Percentiles rank a stretch among this genome's conserved stretches.
phyloP scores from a whole-genome alignment of 805 yeast species.

The Cyberlindnera misumaiensis region DNA sequence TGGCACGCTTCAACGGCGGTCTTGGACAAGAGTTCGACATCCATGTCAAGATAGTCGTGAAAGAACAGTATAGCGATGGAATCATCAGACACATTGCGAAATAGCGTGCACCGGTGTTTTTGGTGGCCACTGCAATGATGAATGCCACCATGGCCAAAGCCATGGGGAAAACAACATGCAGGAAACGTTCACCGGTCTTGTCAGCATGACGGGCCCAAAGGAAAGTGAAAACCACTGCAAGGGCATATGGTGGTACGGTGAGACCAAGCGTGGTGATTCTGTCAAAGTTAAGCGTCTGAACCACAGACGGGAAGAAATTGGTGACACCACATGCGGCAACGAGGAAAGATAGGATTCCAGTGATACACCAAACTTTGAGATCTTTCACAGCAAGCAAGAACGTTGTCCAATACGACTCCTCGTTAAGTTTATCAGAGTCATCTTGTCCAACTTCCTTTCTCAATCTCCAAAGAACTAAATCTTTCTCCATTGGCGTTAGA shows the following conservation, averaged over 20 bases:
- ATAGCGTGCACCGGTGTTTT: slow-evolving; percentile 50
- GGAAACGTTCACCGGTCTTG: slow-evolving; percentile 46
- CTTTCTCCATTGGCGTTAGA: slow-evolving; percentile 39
- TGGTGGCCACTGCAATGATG: slow-evolving; percentile 41
- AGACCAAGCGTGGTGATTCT: slow-evolving; percentile 45
- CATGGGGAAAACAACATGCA: slow-evolving; percentile 40
- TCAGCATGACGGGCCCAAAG: slow-evolving; percentile 52
- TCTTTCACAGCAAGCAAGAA: slow-evolving; percentile 33
- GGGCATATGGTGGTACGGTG: slow-evolving; percentile 52
- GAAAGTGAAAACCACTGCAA: slow-evolving; percentile 45
- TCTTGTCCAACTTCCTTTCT: slow-evolving; percentile 24
- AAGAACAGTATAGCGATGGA: slow-evolving; percentile 48
- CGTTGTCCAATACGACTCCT: slow-evolving; percentile 29
- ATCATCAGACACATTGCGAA: slow-evolving; percentile 56
- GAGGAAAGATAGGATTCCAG: slow-evolving; percentile 34
- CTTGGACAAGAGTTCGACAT: slow-evolving; percentile 49
- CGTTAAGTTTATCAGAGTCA: slow-evolving; percentile 20
- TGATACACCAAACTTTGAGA: slow-evolving; percentile 40
- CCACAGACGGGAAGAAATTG: slow-evolving; percentile 56
- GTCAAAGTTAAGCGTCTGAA: slow-evolving; percentile 44
- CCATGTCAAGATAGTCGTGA: slow-evolving; percentile 48
- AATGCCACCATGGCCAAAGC: slow-evolving; percentile 37
- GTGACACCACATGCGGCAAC: slow-evolving; percentile 59
- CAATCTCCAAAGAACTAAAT: slow-evolving; percentile 23
- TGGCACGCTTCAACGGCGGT: slow-evolving; percentile 54